These are phyloP conservation scores for Adenanthera pavonina DNA, from an alignment of 306 rosid species.

Conservation along the genomic window DNA sequence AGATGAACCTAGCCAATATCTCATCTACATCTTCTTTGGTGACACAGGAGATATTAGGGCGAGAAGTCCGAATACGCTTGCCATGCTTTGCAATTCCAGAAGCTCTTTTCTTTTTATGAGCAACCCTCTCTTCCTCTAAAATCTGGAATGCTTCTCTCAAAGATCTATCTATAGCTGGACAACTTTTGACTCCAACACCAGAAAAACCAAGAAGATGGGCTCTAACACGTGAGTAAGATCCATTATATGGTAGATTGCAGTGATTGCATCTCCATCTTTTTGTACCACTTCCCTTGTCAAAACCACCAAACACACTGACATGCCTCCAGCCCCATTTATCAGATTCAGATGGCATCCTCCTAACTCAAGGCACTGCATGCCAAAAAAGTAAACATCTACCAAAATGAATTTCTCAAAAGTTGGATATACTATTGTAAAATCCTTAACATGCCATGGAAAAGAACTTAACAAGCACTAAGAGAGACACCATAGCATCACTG, in stretches of 20 bases:
- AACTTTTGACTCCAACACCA: slow-evolving; percentile 66
- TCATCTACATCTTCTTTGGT: slow-evolving; percentile 64
- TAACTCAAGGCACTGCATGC: slow-evolving; percentile 36
- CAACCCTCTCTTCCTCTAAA: slow-evolving; percentile 58
- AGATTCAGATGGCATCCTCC: slow-evolving; percentile 54
- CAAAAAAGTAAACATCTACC: slow-evolving; percentile 25
- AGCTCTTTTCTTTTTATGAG: slow-evolving; percentile 49
- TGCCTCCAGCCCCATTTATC: slow-evolving; percentile 75
- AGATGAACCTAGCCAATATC: slow-evolving; percentile 57
- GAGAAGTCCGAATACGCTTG: slow-evolving; percentile 47
- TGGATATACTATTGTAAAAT: slow-evolving; percentile 9
- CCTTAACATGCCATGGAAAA: background rate
- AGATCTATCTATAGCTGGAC: slow-evolving; percentile 57
- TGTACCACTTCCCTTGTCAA: slow-evolving; percentile 73
- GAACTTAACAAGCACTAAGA: background rate
- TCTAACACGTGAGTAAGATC: slow-evolving; percentile 74
- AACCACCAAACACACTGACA: slow-evolving; percentile 67
- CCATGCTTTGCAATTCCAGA: slow-evolving; percentile 47
- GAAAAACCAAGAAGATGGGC: slow-evolving; percentile 69
- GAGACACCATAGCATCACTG: slow-evolving; percentile 27
- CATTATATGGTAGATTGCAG: slow-evolving; percentile 58
- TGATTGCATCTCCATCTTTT: slow-evolving; percentile 74
- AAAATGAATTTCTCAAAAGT: slow-evolving; percentile 21
- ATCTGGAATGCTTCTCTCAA: slow-evolving; percentile 56
- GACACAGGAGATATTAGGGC: slow-evolving; percentile 41